Evolutionary conservation across 2,329 filamentous ascomycete genomes (phyloP), one percentile per base, ranked within the genome.

Genomic region (Exophiala alcalophila): DNA sequence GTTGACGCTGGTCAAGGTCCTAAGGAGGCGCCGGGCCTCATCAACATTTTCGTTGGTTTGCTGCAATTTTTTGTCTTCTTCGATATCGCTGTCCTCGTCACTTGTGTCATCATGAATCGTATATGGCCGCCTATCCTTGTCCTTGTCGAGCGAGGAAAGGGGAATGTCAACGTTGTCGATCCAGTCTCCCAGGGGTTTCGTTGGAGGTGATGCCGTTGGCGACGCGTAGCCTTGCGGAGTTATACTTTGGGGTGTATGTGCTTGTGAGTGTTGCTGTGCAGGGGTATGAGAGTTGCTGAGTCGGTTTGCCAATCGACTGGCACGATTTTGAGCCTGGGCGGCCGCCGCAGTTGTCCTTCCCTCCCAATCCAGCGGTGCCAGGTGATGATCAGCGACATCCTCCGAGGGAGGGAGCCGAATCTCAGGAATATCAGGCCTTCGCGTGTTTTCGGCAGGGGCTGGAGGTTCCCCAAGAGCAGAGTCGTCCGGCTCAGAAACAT

Each of bases 81-180:
- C 46, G 4, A 25, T 40, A 10, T 54, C 55, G 15, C 39, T 36
- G 16, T 54, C 49, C 14, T 52, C 48, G 34, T 55, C 52, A 12
- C 54, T 57, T 9, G 54, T 51, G 4, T 54, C 52, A 21, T 59
- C 57, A 24, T 58, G 49, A 18, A 58, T 44, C 1, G 45, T 49
- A 45, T 55, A 58, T 20, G 42, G 52, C 5, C 55, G 35, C 34
- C 39, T 53, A 14, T 50, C 47, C 34, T 40, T 53, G 18, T 50
- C 47, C 15, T 45, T 54, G 5, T 53, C 41, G 12, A 59, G 41
- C 10, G 40, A 44, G 15, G 49, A 43, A 19, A 60, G 21, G 4
- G 55, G 56, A 20, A 60, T 56, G 32, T 55, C 49, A 15, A 56
- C 30, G 38, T 54, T 49, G 9, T 57, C 42, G 14, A 44, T 44